These are phyloP conservation scores for Diplotaxis tenuifolia DNA, from an alignment of 345 rosid genomes.

Conservation along the genomic window DNA sequence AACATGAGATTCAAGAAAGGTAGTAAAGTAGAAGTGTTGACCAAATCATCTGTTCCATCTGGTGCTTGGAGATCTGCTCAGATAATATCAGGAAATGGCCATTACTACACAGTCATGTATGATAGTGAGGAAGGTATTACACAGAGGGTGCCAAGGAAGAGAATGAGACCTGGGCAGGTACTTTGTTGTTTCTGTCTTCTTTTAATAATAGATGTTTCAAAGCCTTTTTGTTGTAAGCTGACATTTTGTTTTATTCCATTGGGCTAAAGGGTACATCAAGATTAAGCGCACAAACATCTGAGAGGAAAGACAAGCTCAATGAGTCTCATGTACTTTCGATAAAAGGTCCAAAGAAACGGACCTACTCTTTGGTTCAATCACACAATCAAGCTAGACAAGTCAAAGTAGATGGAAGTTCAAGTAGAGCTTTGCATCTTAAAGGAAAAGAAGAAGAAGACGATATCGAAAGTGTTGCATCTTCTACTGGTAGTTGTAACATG, in stretches of 20 bases:
- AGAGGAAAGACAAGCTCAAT: conserved; percentile 33
- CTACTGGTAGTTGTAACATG: conserved; percentile 67
- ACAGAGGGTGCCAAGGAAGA: conserved; percentile 53
- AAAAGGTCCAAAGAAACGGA: conserved; percentile 44
- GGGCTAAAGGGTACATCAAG: conserved; percentile 38
- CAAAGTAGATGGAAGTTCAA: background rate
- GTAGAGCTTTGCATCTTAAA: background rate
- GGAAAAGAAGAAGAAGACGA: conserved; percentile 27
- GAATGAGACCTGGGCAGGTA: conserved; percentile 75
- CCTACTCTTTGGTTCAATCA: conserved; percentile 33
- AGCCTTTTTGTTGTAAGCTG: background rate
- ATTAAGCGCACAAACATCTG: conserved; percentile 28
- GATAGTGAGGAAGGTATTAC: conserved; percentile 32
- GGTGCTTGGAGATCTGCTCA: conserved; percentile 75
- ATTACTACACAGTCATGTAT: conserved; percentile 54
- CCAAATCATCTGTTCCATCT: conserved; percentile 53
- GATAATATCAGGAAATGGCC: conserved; percentile 66
- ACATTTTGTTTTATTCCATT: conserved; percentile 23
- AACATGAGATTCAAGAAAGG: conserved; percentile 65
- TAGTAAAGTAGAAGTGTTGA: conserved; percentile 66
- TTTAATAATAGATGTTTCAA: background rate
- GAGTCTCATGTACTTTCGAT: conserved; percentile 37
- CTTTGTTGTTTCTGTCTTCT: background rate
- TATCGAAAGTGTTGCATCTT: conserved; percentile 46
- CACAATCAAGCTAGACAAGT: conserved; percentile 21